These are phyloP conservation scores for Salix koriyanagi DNA, from an alignment of 345 rosid species.

Conservation along the genomic window DNA sequence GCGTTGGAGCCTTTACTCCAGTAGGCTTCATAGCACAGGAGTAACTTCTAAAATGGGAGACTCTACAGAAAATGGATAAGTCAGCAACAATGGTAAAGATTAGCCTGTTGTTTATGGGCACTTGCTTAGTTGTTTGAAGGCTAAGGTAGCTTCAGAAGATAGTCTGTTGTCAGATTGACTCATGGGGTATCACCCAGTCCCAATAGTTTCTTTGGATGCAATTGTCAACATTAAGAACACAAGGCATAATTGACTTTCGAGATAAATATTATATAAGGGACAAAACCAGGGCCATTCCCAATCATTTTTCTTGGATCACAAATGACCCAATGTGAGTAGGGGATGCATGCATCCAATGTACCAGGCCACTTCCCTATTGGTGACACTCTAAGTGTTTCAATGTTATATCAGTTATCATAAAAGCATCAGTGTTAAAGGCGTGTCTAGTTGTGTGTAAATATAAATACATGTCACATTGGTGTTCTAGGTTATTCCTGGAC, in stretches of 20 bases:
- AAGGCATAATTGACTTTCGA: no score
- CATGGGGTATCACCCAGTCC: not conserved
- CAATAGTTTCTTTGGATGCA: no score
- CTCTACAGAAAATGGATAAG: not conserved
- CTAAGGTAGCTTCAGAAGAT: not conserved
- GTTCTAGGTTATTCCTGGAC: no score
- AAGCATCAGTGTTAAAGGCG: no score
- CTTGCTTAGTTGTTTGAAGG: not conserved
- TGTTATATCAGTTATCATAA: not conserved
- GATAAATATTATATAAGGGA: no score
- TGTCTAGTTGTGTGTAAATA: no score
- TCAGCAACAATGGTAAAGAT: not conserved
- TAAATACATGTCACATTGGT: no score
- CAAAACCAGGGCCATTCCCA: no score
- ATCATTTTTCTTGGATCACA: not conserved
- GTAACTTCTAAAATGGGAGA: not conserved
- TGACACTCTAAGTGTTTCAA: not conserved
- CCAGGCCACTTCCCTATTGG: not conserved
- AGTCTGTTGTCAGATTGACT: not conserved
- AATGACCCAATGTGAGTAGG: not conserved
- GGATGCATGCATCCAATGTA: no score
- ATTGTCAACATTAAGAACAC: no score
- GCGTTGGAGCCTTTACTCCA: not conserved
- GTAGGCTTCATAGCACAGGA: not conserved
- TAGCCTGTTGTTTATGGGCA: conserved; percentile 1